Percentiles rank a stretch among this genome's conserved stretches.
These are phyloP conservation scores for Geotrichum europaeum DNA, from an alignment of 1,139 yeast genomes.

Conservation along the genomic window DNA sequence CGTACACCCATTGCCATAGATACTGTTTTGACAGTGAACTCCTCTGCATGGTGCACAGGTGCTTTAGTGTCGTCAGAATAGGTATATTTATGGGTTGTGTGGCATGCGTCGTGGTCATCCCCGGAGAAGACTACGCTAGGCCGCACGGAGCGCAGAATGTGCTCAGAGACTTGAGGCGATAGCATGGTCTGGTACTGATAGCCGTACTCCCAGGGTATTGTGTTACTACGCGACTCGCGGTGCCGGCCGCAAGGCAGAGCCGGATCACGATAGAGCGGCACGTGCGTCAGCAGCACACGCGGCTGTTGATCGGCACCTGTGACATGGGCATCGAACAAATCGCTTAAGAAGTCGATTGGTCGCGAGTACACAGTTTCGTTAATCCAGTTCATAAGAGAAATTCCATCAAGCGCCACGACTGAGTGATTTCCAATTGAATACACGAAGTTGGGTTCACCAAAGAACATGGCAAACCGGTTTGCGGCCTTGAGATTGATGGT, in stretches of 20 bases:
- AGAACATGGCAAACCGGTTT: conserved; percentile 60
- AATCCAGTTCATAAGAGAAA: conserved; percentile 57
- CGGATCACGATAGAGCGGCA: conserved; percentile 63
- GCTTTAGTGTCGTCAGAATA: conserved; percentile 18
- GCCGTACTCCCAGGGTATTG: conserved; percentile 57
- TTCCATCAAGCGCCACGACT: conserved; percentile 69
- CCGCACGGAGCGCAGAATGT: conserved; percentile 48
- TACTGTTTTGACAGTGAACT: conserved; percentile 79
- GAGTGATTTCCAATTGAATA: conserved; percentile 68
- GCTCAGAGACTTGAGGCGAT: conserved; percentile 50
- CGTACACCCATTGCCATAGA: conserved; percentile 90
- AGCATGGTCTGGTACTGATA: conserved; percentile 73
- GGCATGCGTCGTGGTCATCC: conserved; percentile 96
- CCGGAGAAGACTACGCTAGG: conserved; percentile 80
- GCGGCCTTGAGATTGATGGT: conserved; percentile 49
- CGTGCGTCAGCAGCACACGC: conserved; percentile 68
- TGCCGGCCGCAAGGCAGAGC: conserved; percentile 57
- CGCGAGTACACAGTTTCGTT: conserved; percentile 40
- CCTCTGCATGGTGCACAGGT: conserved; percentile 42
- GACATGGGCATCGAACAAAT: conserved; percentile 28
- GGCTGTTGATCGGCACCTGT: conserved; percentile 43
- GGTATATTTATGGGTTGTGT: conserved; percentile 51
- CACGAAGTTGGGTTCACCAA: conserved; percentile 62
- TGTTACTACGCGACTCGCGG: conserved; percentile 54
- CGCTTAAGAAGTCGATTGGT: conserved; percentile 39